Percentiles rank a stretch among this genome's conserved stretches.
Conservation (phyloP, 2,329 filamentous ascomycete genomes). For the Pseudogymnoascus verrucosus region DNA sequence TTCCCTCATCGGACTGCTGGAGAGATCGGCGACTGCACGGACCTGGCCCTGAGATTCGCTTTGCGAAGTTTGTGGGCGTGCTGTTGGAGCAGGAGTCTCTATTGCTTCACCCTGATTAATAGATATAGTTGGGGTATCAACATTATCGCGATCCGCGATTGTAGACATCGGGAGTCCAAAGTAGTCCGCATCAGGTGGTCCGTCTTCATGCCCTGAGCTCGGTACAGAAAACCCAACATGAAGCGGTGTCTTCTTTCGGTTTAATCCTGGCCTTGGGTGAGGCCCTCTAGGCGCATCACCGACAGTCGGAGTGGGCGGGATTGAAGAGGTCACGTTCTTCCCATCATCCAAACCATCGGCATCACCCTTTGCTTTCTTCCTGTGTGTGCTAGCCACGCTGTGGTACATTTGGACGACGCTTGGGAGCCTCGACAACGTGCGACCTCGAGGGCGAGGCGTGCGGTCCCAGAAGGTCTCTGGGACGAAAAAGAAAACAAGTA, state of each 20-base stretch:
- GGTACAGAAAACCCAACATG: neutral
- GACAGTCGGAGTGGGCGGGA: neutral
- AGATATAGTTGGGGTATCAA: neutral
- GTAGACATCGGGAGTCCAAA: neutral
- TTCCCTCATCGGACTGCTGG: neutral
- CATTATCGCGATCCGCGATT: neutral
- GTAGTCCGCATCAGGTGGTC: neutral
- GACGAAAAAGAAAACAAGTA: conserved; percentile 79
- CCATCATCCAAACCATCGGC: neutral
- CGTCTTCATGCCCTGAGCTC: neutral
- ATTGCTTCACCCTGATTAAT: neutral
- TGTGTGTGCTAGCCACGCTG: conserved; percentile 10
- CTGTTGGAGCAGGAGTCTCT: neutral
- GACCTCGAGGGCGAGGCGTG: conserved; percentile 45
- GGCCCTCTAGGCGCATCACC: neutral
- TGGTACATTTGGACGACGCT: conserved; percentile 18
- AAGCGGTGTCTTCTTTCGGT: neutral
- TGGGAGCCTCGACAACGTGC: conserved; percentile 11
- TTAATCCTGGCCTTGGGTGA: neutral
- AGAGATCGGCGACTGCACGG: neutral
- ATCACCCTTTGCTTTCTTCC: conserved; percentile 2
- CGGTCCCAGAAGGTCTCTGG: conserved; percentile 96
- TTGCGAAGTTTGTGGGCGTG: neutral
- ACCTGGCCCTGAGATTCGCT: neutral
- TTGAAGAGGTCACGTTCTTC: neutral